Base-by-base conservation (phyloP, 2,329 filamentous ascomycete genomes). In the Fusarium scirpi region DNA sequence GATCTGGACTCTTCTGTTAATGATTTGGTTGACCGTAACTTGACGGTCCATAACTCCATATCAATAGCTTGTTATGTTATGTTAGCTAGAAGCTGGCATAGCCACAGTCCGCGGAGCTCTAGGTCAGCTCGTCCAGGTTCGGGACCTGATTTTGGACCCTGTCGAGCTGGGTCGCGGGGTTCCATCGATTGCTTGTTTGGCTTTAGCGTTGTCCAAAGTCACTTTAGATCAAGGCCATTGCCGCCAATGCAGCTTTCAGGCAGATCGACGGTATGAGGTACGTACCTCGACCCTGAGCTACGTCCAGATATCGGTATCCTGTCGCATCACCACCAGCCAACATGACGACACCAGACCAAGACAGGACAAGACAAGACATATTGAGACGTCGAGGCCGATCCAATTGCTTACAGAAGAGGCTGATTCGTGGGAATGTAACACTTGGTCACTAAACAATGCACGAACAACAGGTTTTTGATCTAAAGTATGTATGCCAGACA, bases 101-200 rank as follows among this genome's bases (percentile, higher is more conserved):
- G 73, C 71, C 70, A 71, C 70, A 55, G 30, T 22, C 43, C 51
- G 55, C 56, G 45, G 56, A 55, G 68, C 60, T 67, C 45, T 49
- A 65, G 27, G 59, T 75, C 73, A 75, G 74, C 74, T 76, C 49
- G 65, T 54, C 73, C 66, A 63, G 74, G 72, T 65, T 69, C 58
- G 60, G 60, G 70, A 70, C 71, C 54, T 70, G 55, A 40, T 60
- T 52, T 49, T 55, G 63, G 65, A 69, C 73, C 73, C 72, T 75
- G 72, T 76, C 66, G 60, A 76, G 74, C 73, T 76, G 72, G 66
- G 60, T 38, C 52, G 45, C 44, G 44, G 32, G 51, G 62, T 48
- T 58, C 69, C 49, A 51, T 70, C 22, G 46, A 58, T 61, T 55
- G 45, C 58, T 58, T 62, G 41, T 58, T 65, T 62, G 20, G 71